phyloP scores from a whole-genome alignment of 257 asterid species.

The Solanum gandarillasii region DNA sequence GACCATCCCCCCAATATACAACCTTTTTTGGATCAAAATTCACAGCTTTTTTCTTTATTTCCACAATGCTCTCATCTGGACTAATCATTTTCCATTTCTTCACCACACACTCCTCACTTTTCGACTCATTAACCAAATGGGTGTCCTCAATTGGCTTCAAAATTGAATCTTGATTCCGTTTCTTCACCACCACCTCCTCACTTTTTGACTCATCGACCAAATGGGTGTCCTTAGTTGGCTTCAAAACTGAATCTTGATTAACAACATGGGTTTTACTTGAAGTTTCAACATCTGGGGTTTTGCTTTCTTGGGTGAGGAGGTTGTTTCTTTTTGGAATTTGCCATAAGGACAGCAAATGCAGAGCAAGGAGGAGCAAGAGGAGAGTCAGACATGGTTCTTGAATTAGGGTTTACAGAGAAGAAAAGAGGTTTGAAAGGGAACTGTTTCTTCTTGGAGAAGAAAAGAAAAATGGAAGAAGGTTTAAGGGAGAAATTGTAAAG shows the following conservation, averaged over 20 bases:
- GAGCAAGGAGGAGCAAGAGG: slow-evolving; percentile 25
- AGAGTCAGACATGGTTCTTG: no score
- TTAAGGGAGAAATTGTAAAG: no score
- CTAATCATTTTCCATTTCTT: slow-evolving; percentile 41
- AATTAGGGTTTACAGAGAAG: no score
- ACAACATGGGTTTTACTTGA: background rate
- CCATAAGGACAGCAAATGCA: slow-evolving; percentile 70
- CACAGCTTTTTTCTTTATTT: slow-evolving; percentile 56
- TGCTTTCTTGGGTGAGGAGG: slow-evolving; percentile 46
- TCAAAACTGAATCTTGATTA: background rate
- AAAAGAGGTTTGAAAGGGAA: no score
- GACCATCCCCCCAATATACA: slow-evolving; percentile 71
- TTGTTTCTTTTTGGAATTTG: slow-evolving; percentile 48
- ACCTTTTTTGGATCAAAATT: slow-evolving; percentile 60
- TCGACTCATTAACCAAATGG: slow-evolving; percentile 3
- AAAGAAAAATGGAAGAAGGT: no score
- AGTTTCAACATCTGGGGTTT: slow-evolving; percentile 15
- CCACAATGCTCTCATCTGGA: slow-evolving; percentile 51
- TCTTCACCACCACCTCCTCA: slow-evolving; percentile 26
- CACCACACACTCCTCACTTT: background rate
- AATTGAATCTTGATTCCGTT: slow-evolving; percentile 7
- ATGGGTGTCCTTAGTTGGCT: slow-evolving; percentile 5
- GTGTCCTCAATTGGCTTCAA: slow-evolving; percentile 6
- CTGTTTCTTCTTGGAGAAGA: no score
- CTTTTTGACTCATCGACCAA: slow-evolving; percentile 4